Evolutionary conservation across 345 rosid genomes (phyloP), one percentile per base, ranked within the genome.

Genomic region (Odontarrhena argentea): DNA sequence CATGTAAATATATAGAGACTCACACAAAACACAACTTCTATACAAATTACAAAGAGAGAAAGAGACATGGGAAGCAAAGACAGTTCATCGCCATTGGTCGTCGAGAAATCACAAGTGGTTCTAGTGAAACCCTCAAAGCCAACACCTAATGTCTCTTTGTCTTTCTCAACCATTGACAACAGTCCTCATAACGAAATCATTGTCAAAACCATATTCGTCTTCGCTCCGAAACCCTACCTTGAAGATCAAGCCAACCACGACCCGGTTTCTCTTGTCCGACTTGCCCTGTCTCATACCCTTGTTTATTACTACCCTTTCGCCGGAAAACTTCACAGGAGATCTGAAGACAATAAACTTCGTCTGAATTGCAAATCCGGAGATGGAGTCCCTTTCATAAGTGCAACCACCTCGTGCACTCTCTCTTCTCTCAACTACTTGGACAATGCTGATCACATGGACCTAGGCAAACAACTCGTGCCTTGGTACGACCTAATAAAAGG

Each of bases 311-410:
- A 77, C 59, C 86, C 86, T 14, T 55, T 85, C 12, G 83, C 85
- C 8, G 85, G 89, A n/a, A 82, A 75, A 74, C 71, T 85, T 43
- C 77, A 62, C 72, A 66, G 83, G 22, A 46, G 48, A 11, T 47
- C 38, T 8, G 76, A 79, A 2, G 77, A 82, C 38, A 68, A 82
- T 8, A 77, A 54, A 62, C 81, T 78, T 61, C 45, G 60, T 47
- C 28, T 82, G 6, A 60, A 55, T 22, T 77, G 75, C 67, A 73
- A 73, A 57, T 67, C 67, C 26, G 60, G 59, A 7, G 76, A 70
- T 58, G 84, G 89, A 12, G 89, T 85, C 58, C 89, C 84, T 5
- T 82, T 85, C 40, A 51, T 71, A 41, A 85, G 38, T 26, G 83
- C 89, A 42, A 69, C 60, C 0, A 66, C 78, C 6, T 1, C 68